phyloP scores from a whole-genome alignment of 2,329 filamentous ascomycete species.

The Diaporthe aspalathi region DNA sequence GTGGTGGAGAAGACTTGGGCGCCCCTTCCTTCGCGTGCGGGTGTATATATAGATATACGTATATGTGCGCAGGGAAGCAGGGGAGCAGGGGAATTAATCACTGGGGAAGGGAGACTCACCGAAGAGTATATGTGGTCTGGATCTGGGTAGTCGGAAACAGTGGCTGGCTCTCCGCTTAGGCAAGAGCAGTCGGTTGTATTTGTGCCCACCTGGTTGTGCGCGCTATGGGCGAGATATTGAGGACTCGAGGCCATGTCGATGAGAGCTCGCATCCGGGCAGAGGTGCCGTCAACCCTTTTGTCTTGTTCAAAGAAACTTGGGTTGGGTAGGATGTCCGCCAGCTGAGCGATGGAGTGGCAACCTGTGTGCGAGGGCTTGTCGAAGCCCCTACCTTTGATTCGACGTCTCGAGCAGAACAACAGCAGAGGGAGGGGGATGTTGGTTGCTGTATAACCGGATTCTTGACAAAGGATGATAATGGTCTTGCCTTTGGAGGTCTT shows the following conservation, averaged over 20 bases:
- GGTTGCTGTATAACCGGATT: conserved; percentile 31
- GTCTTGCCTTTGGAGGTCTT: conserved; percentile 28
- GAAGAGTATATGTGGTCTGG: conserved; percentile 41
- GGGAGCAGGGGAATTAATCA: neutral
- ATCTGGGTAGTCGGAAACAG: conserved; percentile 37
- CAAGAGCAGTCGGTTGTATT: conserved; percentile 36
- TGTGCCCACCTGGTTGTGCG: conserved; percentile 42
- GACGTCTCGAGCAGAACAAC: conserved; percentile 18
- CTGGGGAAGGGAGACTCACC: conserved; percentile 35
- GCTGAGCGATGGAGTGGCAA: conserved; percentile 14
- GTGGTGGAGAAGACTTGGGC: conserved; percentile 32
- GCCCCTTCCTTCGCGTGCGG: neutral
- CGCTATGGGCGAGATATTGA: conserved; percentile 44
- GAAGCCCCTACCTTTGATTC: conserved; percentile 22
- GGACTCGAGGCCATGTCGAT: conserved; percentile 45
- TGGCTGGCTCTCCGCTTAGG: conserved; percentile 32
- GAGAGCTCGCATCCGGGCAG: conserved; percentile 43
- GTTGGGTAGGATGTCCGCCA: conserved; percentile 23
- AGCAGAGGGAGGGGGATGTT: conserved; percentile 15
- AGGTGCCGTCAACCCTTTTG: conserved; percentile 38
- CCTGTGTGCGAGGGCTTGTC: neutral
- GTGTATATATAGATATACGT: conserved; percentile 19
- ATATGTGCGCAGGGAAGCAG: neutral
- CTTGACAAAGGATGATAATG: conserved; percentile 33
- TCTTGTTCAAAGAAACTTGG: conserved; percentile 31